Percentiles rank a stretch among this genome's conserved stretches.
Conservation (phyloP, 2,329 filamentous ascomycete genomes). For the Xylariaceae sp. region DNA sequence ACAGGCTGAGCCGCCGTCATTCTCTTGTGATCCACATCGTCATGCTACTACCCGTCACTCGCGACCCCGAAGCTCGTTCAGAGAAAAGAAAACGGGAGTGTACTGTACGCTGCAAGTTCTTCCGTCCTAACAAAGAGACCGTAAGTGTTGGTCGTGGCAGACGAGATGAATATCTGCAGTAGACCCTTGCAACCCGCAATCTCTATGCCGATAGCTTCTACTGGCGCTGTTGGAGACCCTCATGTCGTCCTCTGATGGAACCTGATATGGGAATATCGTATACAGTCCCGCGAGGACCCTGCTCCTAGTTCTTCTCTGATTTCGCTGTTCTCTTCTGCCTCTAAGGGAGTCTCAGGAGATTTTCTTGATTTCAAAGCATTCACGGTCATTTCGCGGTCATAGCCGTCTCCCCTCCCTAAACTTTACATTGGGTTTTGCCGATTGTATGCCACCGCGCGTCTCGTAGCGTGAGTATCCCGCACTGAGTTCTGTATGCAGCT, state of each 20-base stretch:
- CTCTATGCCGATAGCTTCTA: too few species aligned
- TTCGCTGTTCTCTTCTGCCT: conserved; percentile 4
- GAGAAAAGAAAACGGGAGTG: conserved; percentile 1
- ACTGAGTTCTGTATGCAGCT: not conserved
- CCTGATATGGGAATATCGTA: too few species aligned
- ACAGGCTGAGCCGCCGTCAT: conserved; percentile 11
- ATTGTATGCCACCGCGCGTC: conserved; percentile 1
- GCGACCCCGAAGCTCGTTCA: conserved; percentile 4
- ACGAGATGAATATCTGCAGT: too few species aligned
- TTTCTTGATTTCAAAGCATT: not conserved
- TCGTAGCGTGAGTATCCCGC: not conserved
- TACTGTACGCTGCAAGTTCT: too few species aligned
- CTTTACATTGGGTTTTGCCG: not conserved
- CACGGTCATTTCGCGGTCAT: not conserved
- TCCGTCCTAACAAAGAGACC: too few species aligned
- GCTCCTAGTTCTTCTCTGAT: not conserved
- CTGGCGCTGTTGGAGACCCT: too few species aligned
- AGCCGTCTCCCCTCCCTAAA: not conserved
- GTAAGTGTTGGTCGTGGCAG: too few species aligned
- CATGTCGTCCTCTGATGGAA: too few species aligned
- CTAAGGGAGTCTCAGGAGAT: not conserved
- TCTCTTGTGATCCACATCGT: conserved; percentile 1
- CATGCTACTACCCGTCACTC: conserved; percentile 16
- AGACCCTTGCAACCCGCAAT: too few species aligned
- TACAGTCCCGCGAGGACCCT: too few species aligned